Conservation (phyloP, 139 green algal species). For the Tetratostichococcus sp. region DNA sequence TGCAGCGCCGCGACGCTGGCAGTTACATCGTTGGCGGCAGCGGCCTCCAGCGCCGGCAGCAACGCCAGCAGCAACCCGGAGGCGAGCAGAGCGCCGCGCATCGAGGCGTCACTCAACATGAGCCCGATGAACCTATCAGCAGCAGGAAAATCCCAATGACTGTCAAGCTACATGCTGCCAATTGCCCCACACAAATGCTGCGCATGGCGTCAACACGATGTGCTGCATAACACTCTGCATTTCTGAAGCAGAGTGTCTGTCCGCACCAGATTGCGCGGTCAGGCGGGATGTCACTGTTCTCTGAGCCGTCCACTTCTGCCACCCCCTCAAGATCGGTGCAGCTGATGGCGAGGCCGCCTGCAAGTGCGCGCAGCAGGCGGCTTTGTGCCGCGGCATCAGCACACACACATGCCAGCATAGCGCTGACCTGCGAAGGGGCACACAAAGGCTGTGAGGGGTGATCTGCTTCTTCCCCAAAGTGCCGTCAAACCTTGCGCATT, state of each 20-base stretch:
- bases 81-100: neutral
- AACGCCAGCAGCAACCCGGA: neutral
- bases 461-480: too few relatives aligned
- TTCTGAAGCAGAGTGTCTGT: too few relatives aligned
- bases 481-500: too few relatives aligned
- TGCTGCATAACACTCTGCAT: too few relatives aligned
- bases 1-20: neutral
- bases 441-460: too few relatives aligned
- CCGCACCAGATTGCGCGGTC: neutral
- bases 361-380: neutral
- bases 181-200: too few relatives aligned
- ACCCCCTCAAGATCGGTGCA: neutral
- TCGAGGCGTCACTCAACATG: neutral
- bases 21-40: neutral
- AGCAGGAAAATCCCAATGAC: too few relatives aligned
- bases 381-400: neutral
- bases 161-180: too few relatives aligned
- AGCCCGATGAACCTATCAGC: neutral
- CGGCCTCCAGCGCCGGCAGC: neutral
- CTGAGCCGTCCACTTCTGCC: neutral
- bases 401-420: neutral
- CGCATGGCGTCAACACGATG: too few relatives aligned
- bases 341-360: neutral
- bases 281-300: too few relatives aligned
- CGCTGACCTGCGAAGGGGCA: neutral